Base-by-base conservation (phyloP, 2,329 filamentous ascomycete species). In the Colletotrichum sp. region DNA sequence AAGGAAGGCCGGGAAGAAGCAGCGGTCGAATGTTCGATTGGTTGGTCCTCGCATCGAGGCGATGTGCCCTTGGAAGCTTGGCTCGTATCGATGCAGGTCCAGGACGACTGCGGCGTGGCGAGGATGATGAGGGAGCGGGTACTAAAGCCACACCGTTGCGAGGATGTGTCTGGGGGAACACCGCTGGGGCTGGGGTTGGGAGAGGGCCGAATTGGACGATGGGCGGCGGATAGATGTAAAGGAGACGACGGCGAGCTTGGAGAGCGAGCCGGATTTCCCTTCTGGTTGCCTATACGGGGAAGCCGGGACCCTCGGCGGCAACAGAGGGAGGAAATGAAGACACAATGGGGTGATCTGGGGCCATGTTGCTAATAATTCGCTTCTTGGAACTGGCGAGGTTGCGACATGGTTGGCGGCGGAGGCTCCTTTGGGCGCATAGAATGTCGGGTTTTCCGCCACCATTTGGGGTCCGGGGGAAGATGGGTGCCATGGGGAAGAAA, bases 1-100 rank as follows among this genome's bases (percentile, higher is more conserved):
- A 52, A 55, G 30, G 38, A 65, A 48, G 38, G 61, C 16, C 34
- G 28, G 58, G 56, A 60, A 61, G 32, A 15, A 60, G 28, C 60
- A n/a, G 55, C 34, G 16, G 10, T 28, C 43, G n/a, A 48, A 38
- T 48, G 43, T n/a, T n/a, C 15, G 21, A 38, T 70, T 21, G 34
- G 52, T n/a, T 60, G 52, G 48, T 16, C n/a, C 52, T 66, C 52
- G 60, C 32, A 43, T 52, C 52, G 68, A 71, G 61, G 34, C 61
- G 34, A 21, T 36, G 30, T 64, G 32, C 30, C 36, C 28, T 43
- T 18, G 66, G 36, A 65, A 34, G 56, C 58, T 70, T 64, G 71
- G 68, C 68, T 71, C 68, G 68, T 66, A 62, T 75, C 38, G 55
- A 75, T 26, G 68, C 55, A 75, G 30, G 62, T 72, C 38, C 72